Base-by-base conservation (phyloP, 805 yeast genomes). In the Zygosaccharomyces pseudorouxii region DNA sequence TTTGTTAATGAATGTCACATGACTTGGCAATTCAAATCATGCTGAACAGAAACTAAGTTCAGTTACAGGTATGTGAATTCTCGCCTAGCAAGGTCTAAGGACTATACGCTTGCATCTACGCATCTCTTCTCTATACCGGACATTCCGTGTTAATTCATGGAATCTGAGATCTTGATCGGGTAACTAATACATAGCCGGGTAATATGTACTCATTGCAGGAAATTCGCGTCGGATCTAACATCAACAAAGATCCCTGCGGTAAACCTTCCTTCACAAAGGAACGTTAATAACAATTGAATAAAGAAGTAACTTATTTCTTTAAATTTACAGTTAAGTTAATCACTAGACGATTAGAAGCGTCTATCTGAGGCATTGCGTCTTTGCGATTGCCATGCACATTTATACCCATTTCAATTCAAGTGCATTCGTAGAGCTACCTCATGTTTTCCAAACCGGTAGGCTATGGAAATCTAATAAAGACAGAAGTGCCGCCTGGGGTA, bases 351-450 rank as follows among this genome's bases (percentile, higher is more conserved):
- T 20, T 18, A 16, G 11, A 27, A 41, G 44, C 44, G 36, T 28
- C 44, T 41, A 41, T 20, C 12, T 19, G 23, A 18, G 44, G 37
- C 44, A 41, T 41, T 41, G 44, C 37, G 18, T 29, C 10, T 28
- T 19, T 41, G 44, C 37, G 35, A 16, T 41, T 41, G 44, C 44
- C 45, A 43, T 35, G 38, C 48, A 46, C 38, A 38, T 48, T 31
- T 48, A 45, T 29, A 48, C 42, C 42, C 49, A 51, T 33, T 43
- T 54, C 22, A 19, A 35, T 27, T 47, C 54, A 10, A 31, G 47
- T 12, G 59, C 52, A 16, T 54, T 52, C 38, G 41, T 52, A 22
- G 55, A 54, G 29, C 46, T 48, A 9, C 47, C 49, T 10, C 38
- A 44, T 30, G 35, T 56, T 12, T 56, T 42, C 35, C 38, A 46